Evolutionary conservation across 2,329 filamentous ascomycete genomes (phyloP), one percentile per base, ranked within the genome.

Genomic region (Tolypocladium cylindrosporum): DNA sequence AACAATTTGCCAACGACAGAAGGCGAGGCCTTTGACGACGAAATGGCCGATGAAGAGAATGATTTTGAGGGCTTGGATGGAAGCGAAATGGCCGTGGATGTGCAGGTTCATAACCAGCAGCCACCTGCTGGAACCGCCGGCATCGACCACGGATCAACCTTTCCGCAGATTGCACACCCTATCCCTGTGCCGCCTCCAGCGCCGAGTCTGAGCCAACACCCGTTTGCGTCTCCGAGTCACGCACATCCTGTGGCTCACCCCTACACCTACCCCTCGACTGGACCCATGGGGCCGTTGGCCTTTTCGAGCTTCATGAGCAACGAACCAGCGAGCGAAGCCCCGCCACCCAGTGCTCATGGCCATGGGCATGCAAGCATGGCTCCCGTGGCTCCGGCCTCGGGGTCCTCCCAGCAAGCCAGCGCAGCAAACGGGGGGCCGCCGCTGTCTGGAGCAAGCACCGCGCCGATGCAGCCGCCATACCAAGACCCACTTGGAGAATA

Each of bases 31-130:
- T 74, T 72, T 27, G 76, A 77, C 36, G 75, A 78, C 21, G 75
- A 77, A 40, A 74, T 72, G 64, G 68, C 68, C 2, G 75, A 77
- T 16, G 75, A 76, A n/a, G 74, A 76, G n/a, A 73, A 77, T 43
- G 74, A 74, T 24, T 72, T 74, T 45, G 75, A 76, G 37, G 74
- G 69, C 11, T 58, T 75, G 21, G 74, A 77, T 36, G 68, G 66
- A 6, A 71, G 63, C 59, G 74, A 75, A 34, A 74, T 74, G 72
- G 65, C 67, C 4, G 64, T 74, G 4, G 72, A 75, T 53, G 64
- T 59, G 3, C 67, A 71, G 52, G 61, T 58, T 8, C 69, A 67
- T 24, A 68, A 69, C 31, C 54, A 59, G 31, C 60, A 58, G 16
- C 53, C 13, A 19, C 43, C 57, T 5, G 13, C 31, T 52, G 48